Base-by-base conservation (phyloP, 2,329 filamentous ascomycete species). In the Talaromyces funiculosus region DNA sequence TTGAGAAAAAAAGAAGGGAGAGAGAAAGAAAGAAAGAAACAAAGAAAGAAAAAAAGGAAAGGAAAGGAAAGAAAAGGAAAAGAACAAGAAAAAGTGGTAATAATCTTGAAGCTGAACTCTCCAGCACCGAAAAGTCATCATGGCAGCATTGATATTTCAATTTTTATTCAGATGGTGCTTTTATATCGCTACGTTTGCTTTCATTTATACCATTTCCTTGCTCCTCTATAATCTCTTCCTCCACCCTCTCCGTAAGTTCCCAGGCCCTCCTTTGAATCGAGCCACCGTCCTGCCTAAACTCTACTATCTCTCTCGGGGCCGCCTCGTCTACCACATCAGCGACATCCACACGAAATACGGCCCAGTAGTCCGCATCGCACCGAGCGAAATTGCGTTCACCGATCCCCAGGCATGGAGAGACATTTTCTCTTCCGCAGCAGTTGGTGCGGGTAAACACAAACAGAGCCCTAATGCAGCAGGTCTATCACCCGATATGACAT, bases 281-380 rank as follows among this genome's bases (percentile, higher is more conserved):
- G 47, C 47, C 10, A 51, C 47, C 29, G 12, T 16, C 14, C 29
- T 51, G 8, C n/a, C 10, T 12, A 16, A 18, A 12, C 10, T 51
- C 16, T 51, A 31, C 47, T 14, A 31, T 4, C 12, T n/a, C 24
- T 31, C n/a, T 9, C 24, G 26, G 12, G 72, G 72, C 20, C 59
- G 64, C 24, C 55, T 62, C 38, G 68, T 70, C 61, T 51, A 68
- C 3, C 60, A 69, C 2, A 53, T 69, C 0, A 61, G 63, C 9
- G 60, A 60, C 7, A 64, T 77, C 0, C 76, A 78, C 61, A 47
- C 67, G 5, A 62, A 69, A 43, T 76, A 78, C 62, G 77, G 74
- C 1, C 60, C 65, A 3, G 64, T 77, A 6, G 70, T 77, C 14
- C 69, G 76, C 2, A 67, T 75, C 5, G 68, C 67, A 0, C 76